phyloP scores from a whole-genome alignment of 805 yeast genomes.

The Lipomyces yamanashiensis region DNA sequence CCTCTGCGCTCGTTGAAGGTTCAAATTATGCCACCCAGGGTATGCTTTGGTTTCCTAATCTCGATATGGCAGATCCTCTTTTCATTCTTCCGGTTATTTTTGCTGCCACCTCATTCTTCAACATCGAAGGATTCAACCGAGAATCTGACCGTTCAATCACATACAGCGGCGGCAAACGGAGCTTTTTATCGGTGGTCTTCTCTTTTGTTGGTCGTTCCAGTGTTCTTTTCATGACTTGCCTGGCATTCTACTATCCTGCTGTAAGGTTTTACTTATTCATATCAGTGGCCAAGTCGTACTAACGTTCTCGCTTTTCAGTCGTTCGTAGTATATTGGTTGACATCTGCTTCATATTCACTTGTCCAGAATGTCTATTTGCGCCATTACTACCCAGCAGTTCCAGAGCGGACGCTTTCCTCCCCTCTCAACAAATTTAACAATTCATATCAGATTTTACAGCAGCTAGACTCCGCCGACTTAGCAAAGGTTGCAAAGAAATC shows the following conservation, averaged over 20 bases:
- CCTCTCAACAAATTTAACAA: constrained; percentile 14
- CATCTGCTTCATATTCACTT: constrained; percentile 78
- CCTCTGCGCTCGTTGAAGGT: constrained; percentile 6
- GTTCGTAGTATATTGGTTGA: constrained; percentile 74
- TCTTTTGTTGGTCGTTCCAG: constrained; percentile 60
- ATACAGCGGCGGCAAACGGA: background rate
- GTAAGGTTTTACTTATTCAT: constrained; percentile 55
- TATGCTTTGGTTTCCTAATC: constrained; percentile 63
- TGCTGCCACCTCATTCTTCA: constrained; percentile 72
- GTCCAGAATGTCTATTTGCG: constrained; percentile 73
- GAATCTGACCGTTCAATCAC: constrained; percentile 6
- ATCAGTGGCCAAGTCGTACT: background rate
- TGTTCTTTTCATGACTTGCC: constrained; percentile 78
- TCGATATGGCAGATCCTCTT: constrained; percentile 64
- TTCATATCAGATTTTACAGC: background rate
- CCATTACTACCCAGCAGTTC: constrained; percentile 17
- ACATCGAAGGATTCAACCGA: constrained; percentile 51
- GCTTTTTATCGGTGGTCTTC: background rate
- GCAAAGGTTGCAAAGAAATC: background rate
- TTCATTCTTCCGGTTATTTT: constrained; percentile 69
- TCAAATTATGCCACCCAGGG: constrained; percentile 45
- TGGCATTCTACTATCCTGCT: constrained; percentile 83
- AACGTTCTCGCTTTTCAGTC: background rate
- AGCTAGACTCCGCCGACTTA: background rate
- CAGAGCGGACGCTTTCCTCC: constrained; percentile 9